A percentile compares a stretch with the other conserved stretches of the same genome.
Conservation (phyloP, 2,329 filamentous ascomycete species). For the Cercospora brassicicola region DNA sequence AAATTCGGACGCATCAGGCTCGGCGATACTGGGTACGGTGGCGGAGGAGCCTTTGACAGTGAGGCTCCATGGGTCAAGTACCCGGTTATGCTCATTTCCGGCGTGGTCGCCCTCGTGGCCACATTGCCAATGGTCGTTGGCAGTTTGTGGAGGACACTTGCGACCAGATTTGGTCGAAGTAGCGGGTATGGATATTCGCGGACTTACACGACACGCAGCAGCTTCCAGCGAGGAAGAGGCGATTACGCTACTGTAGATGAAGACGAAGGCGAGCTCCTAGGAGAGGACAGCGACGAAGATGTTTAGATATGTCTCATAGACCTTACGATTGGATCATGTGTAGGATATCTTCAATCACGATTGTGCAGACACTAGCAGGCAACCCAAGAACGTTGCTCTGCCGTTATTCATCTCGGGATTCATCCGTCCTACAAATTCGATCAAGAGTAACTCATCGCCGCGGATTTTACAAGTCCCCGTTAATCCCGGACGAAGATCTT, state of each 20-base stretch:
- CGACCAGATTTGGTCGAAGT: conserved; percentile 53
- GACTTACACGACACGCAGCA: conserved; percentile 82
- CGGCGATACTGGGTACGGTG: conserved; percentile 59
- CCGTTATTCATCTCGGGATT: not conserved
- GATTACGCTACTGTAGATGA: conserved; percentile 88
- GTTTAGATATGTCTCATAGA: conserved; percentile 44
- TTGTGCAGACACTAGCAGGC: not conserved
- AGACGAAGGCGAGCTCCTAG: conserved; percentile 90
- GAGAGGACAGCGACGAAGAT: conserved; percentile 83
- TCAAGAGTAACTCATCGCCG: not conserved
- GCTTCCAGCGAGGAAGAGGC: conserved; percentile 81
- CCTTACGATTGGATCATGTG: not conserved
- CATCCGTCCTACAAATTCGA: not conserved
- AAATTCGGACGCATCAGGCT: conserved; percentile 89
- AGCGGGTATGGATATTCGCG: conserved; percentile 55
- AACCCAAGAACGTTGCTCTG: not conserved
- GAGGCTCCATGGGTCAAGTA: conserved; percentile 78
- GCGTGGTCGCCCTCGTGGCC: conserved; percentile 56
- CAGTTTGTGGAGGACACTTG: conserved; percentile 69
- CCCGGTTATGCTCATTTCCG: conserved; percentile 57
- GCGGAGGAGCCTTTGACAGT: conserved; percentile 57
- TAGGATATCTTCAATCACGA: conserved; percentile 1
- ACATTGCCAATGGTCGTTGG: conserved; percentile 66
- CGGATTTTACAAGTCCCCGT: not conserved
- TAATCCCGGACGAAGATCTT: not conserved